A percentile compares a stretch with the other conserved stretches of the same genome.
Evolutionary conservation across 176 grass and related monocot genomes (phyloP).

Genomic region (Microstegium vimineum): DNA sequence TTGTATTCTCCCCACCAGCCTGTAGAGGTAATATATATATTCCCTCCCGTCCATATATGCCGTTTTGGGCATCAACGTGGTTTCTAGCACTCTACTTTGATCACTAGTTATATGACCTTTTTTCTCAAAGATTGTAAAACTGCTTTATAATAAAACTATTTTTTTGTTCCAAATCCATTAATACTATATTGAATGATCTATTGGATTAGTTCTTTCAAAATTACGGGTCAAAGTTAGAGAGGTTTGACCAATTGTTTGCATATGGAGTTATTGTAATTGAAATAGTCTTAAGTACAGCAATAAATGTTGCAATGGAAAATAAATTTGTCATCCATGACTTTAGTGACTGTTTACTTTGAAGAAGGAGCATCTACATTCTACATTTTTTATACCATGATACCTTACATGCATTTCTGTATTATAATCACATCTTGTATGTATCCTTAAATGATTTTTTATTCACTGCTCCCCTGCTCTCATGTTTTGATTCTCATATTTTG

Average conservation of each 20-base stretch:
- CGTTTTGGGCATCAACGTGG: neutral
- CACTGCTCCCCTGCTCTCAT: too few species aligned
- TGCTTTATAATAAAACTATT: neutral
- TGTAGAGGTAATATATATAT: conserved; percentile 47
- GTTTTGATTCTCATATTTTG: neutral
- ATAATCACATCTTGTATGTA: neutral
- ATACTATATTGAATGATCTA: neutral
- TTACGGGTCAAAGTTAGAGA: neutral
- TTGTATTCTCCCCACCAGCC: conserved; percentile 37
- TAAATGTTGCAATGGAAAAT: neutral
- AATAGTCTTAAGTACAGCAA: neutral
- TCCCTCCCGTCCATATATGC: neutral
- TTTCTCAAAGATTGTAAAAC: neutral
- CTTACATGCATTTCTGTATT: neutral
- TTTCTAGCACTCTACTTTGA: neutral
- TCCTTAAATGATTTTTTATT: too few species aligned
- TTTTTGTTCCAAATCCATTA: neutral
- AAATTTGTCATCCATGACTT: neutral
- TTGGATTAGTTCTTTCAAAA: neutral
- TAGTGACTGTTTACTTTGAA: neutral
- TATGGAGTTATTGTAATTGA: neutral
- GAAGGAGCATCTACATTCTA: neutral
- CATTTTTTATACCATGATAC: neutral
- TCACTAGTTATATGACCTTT: neutral
- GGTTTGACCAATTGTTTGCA: neutral